Evolutionary conservation across 257 asterid species (phyloP).

Genomic region (Thymus quinquecostatus): DNA sequence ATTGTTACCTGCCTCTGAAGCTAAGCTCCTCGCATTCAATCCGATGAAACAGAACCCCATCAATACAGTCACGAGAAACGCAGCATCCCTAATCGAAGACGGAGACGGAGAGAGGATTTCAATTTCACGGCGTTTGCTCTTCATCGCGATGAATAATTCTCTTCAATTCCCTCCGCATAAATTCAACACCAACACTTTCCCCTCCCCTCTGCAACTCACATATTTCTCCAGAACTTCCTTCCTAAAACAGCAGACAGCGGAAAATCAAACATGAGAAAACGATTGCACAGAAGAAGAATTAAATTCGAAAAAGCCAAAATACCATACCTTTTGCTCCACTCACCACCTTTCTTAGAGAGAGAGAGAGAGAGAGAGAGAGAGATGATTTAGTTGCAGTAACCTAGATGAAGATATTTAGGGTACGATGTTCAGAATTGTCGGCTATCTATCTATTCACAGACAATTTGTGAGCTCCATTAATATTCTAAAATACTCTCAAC

Average conservation of each 20-base stretch:
- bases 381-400: no score
- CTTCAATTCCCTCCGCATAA: slow-evolving; percentile 28
- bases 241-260: not conserved
- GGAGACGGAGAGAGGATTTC: not conserved
- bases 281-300: not conserved
- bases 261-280: not conserved
- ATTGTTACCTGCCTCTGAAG: slow-evolving; percentile 8
- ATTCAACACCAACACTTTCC: not conserved
- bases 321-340: slow-evolving; percentile 25
- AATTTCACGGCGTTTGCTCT: not conserved
- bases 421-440: slow-evolving; percentile 95
- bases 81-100: slow-evolving; percentile 32
- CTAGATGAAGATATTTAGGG: slow-evolving; percentile 35
- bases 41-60: slow-evolving; percentile 42
- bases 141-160: slow-evolving; percentile 40
- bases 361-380: not conserved
- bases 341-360: slow-evolving; percentile 1
- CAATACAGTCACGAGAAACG: slow-evolving; percentile 42
- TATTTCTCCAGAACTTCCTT: not conserved
- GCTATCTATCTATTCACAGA: slow-evolving; percentile 57
- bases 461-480: slow-evolving; percentile 54
- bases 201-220: slow-evolving; percentile 1
- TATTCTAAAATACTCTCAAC: slow-evolving; percentile 13
- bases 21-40: slow-evolving; percentile 45
- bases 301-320: slow-evolving; percentile 23